These are phyloP conservation scores for Trichoderma brevicompactum DNA, from an alignment of 2,329 filamentous ascomycete species.

Conservation along the genomic window DNA sequence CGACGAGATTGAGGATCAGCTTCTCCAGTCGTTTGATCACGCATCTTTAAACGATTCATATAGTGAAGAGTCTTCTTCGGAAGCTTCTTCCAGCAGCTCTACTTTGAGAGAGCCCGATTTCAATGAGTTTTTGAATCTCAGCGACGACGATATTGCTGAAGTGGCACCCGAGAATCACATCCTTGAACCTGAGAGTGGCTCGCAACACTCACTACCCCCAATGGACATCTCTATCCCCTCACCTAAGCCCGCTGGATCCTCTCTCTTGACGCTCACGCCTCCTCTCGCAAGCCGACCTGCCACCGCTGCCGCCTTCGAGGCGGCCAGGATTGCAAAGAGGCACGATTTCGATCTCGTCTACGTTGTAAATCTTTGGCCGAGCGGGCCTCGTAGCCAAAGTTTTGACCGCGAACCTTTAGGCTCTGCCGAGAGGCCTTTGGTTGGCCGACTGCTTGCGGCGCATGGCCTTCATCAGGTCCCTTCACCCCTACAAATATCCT, in stretches of 20 bases:
- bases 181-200: slow-evolving; percentile 25
- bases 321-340: slow-evolving; percentile 58
- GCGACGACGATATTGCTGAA: slow-evolving; percentile 64
- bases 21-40: slow-evolving; percentile 37
- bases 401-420: slow-evolving; percentile 28
- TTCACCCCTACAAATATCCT: slow-evolving; percentile 57
- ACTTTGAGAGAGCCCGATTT: slow-evolving; percentile 57
- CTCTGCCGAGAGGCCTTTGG: slow-evolving; percentile 40
- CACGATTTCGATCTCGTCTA: slow-evolving; percentile 64
- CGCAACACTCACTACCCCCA: slow-evolving; percentile 30
- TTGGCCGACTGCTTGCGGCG: slow-evolving; percentile 58
- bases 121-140: slow-evolving; percentile 58
- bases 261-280: slow-evolving; percentile 51
- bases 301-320: slow-evolving; percentile 56
- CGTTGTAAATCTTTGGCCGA: slow-evolving; percentile 62
- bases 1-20: slow-evolving; percentile 36
- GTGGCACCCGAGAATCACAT: slow-evolving; percentile 34
- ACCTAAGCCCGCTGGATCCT: slow-evolving; percentile 36
- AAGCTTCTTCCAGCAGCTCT: slow-evolving; percentile 39
- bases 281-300: slow-evolving; percentile 51
- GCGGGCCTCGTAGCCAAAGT: slow-evolving; percentile 30
- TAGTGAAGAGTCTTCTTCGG: slow-evolving; percentile 41
- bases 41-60: slow-evolving; percentile 35
- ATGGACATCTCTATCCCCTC: slow-evolving; percentile 35
- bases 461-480: slow-evolving; percentile 57